phyloP scores from a whole-genome alignment of 805 yeast species.

The Schizosaccharomyces lindneri region DNA sequence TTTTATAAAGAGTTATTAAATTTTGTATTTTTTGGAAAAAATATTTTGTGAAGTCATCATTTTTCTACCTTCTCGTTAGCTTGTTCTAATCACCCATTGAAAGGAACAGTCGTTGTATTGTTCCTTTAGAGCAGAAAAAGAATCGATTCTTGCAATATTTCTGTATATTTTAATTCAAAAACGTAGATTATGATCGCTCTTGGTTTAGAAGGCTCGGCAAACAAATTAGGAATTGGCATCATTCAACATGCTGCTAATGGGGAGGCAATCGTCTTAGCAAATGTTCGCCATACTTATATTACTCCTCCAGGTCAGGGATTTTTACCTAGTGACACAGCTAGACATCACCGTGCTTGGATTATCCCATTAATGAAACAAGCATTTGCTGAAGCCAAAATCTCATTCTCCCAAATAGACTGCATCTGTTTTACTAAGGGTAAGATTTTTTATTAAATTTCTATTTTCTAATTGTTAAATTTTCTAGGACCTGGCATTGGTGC shows the following conservation, averaged over 20 bases:
- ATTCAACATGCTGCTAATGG: slow-evolving; percentile 43
- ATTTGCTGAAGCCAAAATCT: slow-evolving; percentile 31
- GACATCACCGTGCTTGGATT: slow-evolving; percentile 91
- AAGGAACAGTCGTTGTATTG: no score
- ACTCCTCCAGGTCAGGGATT: slow-evolving; percentile 98
- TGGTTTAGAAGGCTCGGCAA: slow-evolving; percentile 94
- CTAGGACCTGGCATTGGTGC: slow-evolving; percentile 99
- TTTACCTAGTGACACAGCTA: slow-evolving; percentile 83
- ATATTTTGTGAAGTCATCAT: no score
- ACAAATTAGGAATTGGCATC: slow-evolving; percentile 83
- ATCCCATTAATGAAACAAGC: slow-evolving; percentile 50
- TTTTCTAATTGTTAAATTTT: neutral
- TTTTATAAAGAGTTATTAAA: no score
- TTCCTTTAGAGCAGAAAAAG: neutral
- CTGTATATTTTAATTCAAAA: neutral
- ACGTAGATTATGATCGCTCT: slow-evolving; percentile 27
- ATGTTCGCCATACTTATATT: slow-evolving; percentile 78
- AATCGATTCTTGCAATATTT: neutral
- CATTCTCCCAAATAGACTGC: slow-evolving; percentile 16
- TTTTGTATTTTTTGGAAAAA: no score
- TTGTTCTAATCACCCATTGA: no score
- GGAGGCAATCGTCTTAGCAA: slow-evolving; percentile 50
- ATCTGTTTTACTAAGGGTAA: slow-evolving; percentile 47
- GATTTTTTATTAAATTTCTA: no score
- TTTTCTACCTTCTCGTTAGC: no score